Evolutionary conservation across 1,284 basidiomycete species (phyloP).

Genomic region (Moesziomyces antarcticus): DNA sequence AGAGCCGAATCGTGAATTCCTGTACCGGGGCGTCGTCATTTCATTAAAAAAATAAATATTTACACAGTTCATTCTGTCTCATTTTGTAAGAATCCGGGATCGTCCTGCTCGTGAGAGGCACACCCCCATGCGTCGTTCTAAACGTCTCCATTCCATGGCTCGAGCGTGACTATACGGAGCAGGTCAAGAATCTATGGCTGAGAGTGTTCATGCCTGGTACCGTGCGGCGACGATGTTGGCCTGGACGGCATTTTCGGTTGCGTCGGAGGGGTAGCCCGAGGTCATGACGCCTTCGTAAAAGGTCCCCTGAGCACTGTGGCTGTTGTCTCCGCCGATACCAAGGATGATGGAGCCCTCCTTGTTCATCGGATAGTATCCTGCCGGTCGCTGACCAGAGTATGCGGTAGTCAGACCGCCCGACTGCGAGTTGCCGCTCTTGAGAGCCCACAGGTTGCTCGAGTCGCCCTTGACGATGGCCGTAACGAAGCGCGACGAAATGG

Average conservation of each 20-base stretch:
- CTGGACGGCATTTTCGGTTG: conserved; percentile 25
- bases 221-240: conserved; percentile 28
- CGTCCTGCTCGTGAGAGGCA: too few species aligned
- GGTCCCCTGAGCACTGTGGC: conserved; percentile 21
- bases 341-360: conserved; percentile 38
- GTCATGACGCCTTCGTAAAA: conserved; percentile 40
- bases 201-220: too few species aligned
- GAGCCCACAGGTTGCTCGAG: conserved; percentile 25
- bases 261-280: conserved; percentile 18
- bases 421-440: conserved; percentile 26
- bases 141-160: too few species aligned
- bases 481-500: conserved; percentile 17
- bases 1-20: too few species aligned
- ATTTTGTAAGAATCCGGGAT: too few species aligned
- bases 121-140: too few species aligned
- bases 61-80: too few species aligned
- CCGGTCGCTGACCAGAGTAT: conserved; percentile 24
- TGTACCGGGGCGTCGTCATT: too few species aligned
- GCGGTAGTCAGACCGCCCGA: conserved; percentile 8
- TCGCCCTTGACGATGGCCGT: conserved; percentile 31
- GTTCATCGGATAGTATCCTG: conserved; percentile 32
- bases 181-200: too few species aligned
- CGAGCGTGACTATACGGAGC: too few species aligned
- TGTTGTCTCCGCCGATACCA: conserved; percentile 39
- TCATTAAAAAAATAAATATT: too few species aligned